Evolutionary conservation across 1,284 basidiomycete genomes (phyloP), one percentile per base, ranked within the genome.

Genomic region (Phellopilus nigrolimitatus): DNA sequence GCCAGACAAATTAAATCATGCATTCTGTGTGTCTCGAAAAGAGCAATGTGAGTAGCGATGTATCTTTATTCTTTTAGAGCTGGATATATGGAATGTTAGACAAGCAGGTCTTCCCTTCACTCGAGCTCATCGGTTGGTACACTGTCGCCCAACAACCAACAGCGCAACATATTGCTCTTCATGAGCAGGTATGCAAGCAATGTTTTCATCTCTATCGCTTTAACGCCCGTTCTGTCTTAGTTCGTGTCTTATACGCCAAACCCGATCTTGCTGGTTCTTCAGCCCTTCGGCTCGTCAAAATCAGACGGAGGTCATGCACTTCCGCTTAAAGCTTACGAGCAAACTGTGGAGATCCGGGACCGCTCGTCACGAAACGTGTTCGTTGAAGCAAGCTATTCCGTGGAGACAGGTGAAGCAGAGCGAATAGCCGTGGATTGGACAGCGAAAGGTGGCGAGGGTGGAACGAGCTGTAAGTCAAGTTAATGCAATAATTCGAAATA

Each of bases 341-440:
- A 90, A 0, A 87, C 88, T 1, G 77, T 93, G 30, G 88, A 91
- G 62, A 85, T 93, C 50, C 77, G 82, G 48, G 84, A 89, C 60
- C 78, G 85, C 55, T 82, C 78, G 60, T 80, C 87, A 40, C 79
- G 87, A 46, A 80, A 84, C 0, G 84, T 90, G 7, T 95, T 91
- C 63, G 82, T 94, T 27, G 87, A 90, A 57, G 88, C 82, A 1
- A 68, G 83, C 1, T 98, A 79, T 70, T 84, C 76, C 49, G 86
- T 99, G n/a, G 93, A 97, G 68, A 97, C 95, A 0, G 95, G 95
- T 24, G 97, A 99, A 69, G 95, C 97, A 4, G 95, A 99, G 65
- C 82, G 97, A 25, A 97, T 99, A 57, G 97, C 97, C 1, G 95
- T 99, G 0, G 95, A 99, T 67, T 94, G 92, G 76, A 91, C 92